These are phyloP conservation scores for Penicillium antarcticum DNA, from an alignment of 495 filamentous ascomycete species.

Conservation along the genomic window DNA sequence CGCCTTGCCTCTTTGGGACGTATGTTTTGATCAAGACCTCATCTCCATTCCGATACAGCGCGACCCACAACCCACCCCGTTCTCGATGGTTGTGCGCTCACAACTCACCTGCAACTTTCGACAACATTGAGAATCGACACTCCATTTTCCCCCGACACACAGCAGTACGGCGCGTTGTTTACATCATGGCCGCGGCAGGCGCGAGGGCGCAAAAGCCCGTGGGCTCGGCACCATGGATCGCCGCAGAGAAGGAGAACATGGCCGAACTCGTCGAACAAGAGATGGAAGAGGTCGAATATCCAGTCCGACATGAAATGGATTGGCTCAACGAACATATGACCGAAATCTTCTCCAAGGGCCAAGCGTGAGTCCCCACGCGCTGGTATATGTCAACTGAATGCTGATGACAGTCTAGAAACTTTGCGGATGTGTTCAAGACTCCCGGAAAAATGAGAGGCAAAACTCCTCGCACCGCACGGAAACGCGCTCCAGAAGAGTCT, in stretches of 20 bases:
- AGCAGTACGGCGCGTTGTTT: slow-evolving; percentile 31
- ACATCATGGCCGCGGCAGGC: slow-evolving; percentile 48
- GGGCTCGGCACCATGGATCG: slow-evolving; percentile 66
- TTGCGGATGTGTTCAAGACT: slow-evolving; percentile 93
- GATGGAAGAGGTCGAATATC: slow-evolving; percentile 83
- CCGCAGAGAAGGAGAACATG: slow-evolving; percentile 63
- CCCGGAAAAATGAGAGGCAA: slow-evolving; percentile 92
- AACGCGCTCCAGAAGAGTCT: slow-evolving; percentile 58
- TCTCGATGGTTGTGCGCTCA: slow-evolving; percentile 8
- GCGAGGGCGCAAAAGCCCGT: slow-evolving; percentile 51
- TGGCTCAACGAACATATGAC: slow-evolving; percentile 98
- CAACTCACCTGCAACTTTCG: not conserved
- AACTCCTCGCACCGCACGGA: slow-evolving; percentile 80
- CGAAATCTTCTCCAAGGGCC: slow-evolving; percentile 82
- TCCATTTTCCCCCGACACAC: not conserved
- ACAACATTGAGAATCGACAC: not conserved
- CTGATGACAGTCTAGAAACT: slow-evolving; percentile 60
- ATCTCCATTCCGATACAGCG: slow-evolving; percentile 12
- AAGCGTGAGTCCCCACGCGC: slow-evolving; percentile 58
- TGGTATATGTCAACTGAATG: not conserved
- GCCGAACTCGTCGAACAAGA: slow-evolving; percentile 64
- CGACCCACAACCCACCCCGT: slow-evolving; percentile 6
- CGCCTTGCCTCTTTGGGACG: slow-evolving; percentile 22
- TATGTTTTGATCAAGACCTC: slow-evolving; percentile 26
- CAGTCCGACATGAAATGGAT: slow-evolving; percentile 84